Conservation (phyloP, 1,139 yeast genomes). For the Magnusiomyces tetraspermus region DNA sequence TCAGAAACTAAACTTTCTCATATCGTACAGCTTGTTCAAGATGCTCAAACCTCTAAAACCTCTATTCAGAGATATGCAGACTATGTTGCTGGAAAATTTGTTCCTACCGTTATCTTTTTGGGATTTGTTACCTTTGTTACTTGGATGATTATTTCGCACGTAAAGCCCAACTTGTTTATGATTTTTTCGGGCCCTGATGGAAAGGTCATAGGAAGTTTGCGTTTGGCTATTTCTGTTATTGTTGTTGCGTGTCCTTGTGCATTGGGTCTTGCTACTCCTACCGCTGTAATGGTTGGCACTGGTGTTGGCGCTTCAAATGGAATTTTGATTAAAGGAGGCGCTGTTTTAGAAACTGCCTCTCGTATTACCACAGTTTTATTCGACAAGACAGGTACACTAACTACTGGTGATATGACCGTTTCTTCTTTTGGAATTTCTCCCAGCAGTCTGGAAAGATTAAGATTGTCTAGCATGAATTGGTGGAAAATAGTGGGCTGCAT, state of each 20-base stretch:
- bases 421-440: conserved; percentile 22
- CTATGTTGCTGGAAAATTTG: conserved; percentile 74
- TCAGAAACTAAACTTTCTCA: conserved; percentile 79
- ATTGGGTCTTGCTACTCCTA: conserved; percentile 91
- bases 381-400: conserved; percentile 94
- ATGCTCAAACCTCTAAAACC: conserved; percentile 81
- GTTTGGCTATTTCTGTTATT: conserved; percentile 82
- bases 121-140: conserved; percentile 55
- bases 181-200: conserved; percentile 50
- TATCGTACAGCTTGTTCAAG: conserved; percentile 75
- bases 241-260: conserved; percentile 99
- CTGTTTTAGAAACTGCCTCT: conserved; percentile 67
- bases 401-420: conserved; percentile 72
- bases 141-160: conserved; percentile 48
- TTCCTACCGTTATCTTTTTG: conserved; percentile 59
- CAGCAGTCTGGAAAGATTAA: conserved; percentile 5
- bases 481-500: conserved; percentile 56
- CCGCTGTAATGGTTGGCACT: conserved; percentile 98
- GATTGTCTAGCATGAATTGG: conserved; percentile 29
- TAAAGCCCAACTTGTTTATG: conserved; percentile 42
- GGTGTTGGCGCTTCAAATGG: conserved; percentile 92
- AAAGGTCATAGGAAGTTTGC: conserved; percentile 57
- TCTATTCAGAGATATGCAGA: conserved; percentile 91
- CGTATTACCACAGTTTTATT: conserved; percentile 61
- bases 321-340: conserved; percentile 88